Evolutionary conservation across 2,329 filamentous ascomycete species (phyloP).

Genomic region (Fusarium neocosmosporiellum): DNA sequence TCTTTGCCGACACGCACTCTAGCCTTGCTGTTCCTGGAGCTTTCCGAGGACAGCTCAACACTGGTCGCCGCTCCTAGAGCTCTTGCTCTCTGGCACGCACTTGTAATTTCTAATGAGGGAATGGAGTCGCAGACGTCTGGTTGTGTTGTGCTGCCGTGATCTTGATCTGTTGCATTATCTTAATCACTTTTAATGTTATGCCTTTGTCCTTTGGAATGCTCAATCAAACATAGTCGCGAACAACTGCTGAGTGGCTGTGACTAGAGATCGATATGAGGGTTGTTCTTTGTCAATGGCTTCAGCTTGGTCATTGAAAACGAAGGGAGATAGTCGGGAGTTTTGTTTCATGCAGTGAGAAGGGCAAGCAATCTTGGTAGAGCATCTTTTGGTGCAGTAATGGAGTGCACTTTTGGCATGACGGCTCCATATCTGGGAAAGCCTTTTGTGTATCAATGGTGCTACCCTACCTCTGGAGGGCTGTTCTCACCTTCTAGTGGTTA

Average conservation of each 20-base stretch:
- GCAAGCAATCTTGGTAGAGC: not conserved
- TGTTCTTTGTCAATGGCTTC: not conserved
- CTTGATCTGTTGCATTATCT: not conserved
- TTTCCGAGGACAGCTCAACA: slow-evolving; percentile 60
- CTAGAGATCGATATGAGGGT: not conserved
- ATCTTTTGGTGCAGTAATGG: not conserved
- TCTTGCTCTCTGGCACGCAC: not conserved
- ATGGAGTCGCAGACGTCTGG: not conserved
- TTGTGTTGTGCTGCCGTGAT: not conserved
- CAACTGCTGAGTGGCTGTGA: not conserved
- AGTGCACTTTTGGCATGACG: not conserved
- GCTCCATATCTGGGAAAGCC: not conserved
- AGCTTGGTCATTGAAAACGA: not conserved
- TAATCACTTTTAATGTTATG: not conserved
- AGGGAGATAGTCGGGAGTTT: not conserved
- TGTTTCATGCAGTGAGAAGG: not conserved
- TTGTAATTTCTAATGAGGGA: not conserved
- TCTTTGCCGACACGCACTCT: slow-evolving; percentile 67
- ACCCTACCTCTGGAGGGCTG: not conserved
- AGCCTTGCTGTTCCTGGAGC: slow-evolving; percentile 61
- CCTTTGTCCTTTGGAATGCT: too few relatives aligned
- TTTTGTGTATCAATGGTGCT: not conserved
- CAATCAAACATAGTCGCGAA: not conserved
- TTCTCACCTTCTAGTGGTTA: not conserved
- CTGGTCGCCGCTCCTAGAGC: slow-evolving; percentile 26